These are phyloP conservation scores for Pythium plurisporium DNA, from an alignment of 352 stramenopile genomes.

Conservation along the genomic window DNA sequence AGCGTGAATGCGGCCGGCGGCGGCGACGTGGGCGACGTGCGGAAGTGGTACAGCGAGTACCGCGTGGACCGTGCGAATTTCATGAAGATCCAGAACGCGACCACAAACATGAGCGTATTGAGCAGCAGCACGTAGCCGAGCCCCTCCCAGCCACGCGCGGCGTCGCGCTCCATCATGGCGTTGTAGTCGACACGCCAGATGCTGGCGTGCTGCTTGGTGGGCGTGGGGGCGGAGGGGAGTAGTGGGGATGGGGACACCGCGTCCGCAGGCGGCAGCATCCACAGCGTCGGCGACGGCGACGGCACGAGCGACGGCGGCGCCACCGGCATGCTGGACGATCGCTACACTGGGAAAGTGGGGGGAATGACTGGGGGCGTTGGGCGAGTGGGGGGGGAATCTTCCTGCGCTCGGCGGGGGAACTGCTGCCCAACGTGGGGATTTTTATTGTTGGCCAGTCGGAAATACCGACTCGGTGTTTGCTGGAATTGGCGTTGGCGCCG, in stretches of 20 bases:
- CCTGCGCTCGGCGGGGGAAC: conserved; percentile 2
- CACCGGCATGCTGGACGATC: background rate
- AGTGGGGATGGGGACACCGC: background rate
- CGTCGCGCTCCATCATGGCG: conserved; percentile 62
- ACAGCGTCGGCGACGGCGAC: conserved; percentile 14
- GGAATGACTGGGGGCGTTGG: background rate
- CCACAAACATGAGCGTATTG: conserved; percentile 63
- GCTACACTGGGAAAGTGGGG: too few relatives aligned
- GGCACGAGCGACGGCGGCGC: conserved; percentile 4
- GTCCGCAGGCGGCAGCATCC: conserved; percentile 3
- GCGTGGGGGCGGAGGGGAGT: background rate
- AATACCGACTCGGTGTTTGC: too few relatives aligned
- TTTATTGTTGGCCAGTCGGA: too few relatives aligned
- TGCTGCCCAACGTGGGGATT: too few relatives aligned
- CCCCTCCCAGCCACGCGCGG: conserved; percentile 73
- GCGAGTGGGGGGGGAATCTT: background rate
- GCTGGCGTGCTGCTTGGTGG: conserved; percentile 30
- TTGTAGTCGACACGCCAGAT: conserved; percentile 85
- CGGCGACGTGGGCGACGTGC: conserved; percentile 31
- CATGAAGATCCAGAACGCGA: conserved; percentile 69
- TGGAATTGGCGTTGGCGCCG: too few relatives aligned
- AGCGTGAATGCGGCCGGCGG: conserved; percentile 50
- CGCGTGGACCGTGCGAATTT: conserved; percentile 52
- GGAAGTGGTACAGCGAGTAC: conserved; percentile 73
- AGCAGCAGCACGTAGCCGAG: conserved; percentile 72